phyloP scores from a whole-genome alignment of 78 protist species.

The Guillardia theta region DNA sequence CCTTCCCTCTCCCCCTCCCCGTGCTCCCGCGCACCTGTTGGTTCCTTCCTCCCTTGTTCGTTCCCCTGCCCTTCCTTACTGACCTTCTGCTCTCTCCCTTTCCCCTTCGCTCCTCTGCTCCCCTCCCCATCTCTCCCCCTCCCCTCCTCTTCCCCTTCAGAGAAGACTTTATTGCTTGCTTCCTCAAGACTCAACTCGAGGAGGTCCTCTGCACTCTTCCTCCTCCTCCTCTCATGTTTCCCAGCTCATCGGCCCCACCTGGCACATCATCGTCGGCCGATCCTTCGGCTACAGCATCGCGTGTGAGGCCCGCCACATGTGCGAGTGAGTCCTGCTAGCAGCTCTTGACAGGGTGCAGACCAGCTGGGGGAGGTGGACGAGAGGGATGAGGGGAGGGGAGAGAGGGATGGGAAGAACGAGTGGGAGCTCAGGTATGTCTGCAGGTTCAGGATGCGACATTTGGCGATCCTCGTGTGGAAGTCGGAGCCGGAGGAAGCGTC shows the following conservation, averaged over 20 bases:
- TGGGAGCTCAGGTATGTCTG: not conserved
- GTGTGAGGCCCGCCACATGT: not conserved
- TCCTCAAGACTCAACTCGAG: not conserved
- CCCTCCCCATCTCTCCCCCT: not conserved
- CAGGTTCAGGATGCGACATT: not conserved
- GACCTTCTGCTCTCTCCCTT: too few relatives aligned
- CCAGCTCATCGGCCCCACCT: conserved; percentile 8
- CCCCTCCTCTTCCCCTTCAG: not conserved
- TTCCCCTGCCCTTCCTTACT: too few relatives aligned
- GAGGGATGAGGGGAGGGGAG: not conserved
- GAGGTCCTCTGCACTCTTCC: not conserved
- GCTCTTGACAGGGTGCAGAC: too few relatives aligned
- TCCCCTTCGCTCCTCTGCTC: too few relatives aligned
- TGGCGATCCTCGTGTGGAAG: conserved; percentile 9
- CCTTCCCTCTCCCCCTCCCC: not conserved
- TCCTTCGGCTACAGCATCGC: not conserved
- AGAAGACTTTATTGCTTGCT: not conserved
- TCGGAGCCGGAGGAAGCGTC: not conserved
- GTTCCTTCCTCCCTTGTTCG: too few relatives aligned
- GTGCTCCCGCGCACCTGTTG: too few relatives aligned
- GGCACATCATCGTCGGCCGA: conserved; percentile 1
- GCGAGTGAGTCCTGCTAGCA: not conserved
- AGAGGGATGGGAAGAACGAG: not conserved
- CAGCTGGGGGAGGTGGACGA: too few relatives aligned
- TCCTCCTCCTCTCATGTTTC: not conserved